Base-by-base conservation (phyloP, 345 rosid genomes). In the Salix brachista region DNA sequence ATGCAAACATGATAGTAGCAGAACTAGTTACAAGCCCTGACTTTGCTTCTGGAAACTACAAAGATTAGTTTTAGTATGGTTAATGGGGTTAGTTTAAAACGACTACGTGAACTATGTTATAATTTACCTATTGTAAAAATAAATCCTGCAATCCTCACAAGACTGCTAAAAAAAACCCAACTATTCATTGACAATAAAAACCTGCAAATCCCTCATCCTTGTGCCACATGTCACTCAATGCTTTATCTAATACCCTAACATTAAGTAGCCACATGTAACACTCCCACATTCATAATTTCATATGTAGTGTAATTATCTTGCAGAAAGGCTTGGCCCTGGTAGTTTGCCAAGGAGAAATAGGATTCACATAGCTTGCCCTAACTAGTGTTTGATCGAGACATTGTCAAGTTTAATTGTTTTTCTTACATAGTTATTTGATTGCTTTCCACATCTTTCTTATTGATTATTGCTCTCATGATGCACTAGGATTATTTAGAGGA, bases 401-500 rank as follows among this genome's bases (percentile, higher is more conserved):
- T 30, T 39, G 19, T 6, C 16, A 21, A 65, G 39, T 16, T 68
- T 71, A 8, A 46, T 42, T 36, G 71, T 60, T 30, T 25, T 8
- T 16, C 21, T 1, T 65, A 3, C 25, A 11, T 58, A 34, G 67
- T 74, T 44, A 9, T 28, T 67, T 77, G 39, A 66, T 52, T 23
- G 18, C 44, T 32, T 80, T 65, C 34, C 37, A 21, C 71, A 21
- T 19, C 52, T 70, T 48, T 23, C 65, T 69, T 19, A 46, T 18
- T 73, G 36, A 6, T 66, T 60, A 17, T 39, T 75, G 25, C 73
- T 37, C 67, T 36, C 67, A 41, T 74, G 76, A 48, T 83, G 71
- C 70, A 37, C 58, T 86, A 96, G 98, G 84, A 74, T 86, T 91
- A 90, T 82, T 74, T 96, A 62, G 89, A 87, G 80, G 87, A 93